Base-by-base conservation (phyloP, 306 rosid species). In the Urtica urens region DNA sequence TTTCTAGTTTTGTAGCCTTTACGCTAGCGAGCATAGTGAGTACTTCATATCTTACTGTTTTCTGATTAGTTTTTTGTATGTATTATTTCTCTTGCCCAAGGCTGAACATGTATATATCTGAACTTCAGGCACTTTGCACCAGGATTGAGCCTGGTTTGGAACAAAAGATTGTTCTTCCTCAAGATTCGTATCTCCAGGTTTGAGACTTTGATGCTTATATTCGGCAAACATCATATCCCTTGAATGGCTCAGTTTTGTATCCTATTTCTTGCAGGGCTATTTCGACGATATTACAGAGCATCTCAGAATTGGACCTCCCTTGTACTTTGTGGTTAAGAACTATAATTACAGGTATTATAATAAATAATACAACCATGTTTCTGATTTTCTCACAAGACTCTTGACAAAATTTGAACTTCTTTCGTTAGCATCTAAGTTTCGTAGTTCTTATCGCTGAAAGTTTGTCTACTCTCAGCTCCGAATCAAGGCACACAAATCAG, bases 171-270 rank as follows among this genome's bases (percentile, higher is more conserved):
- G 95, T 90, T 68, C 95, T 90, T 55, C 96, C 99, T 55, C 78
- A 73, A 63, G 95, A 90, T 49, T 90, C 99, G 20, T 90, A 85
- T 69, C 96, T 90, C 47, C 99, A 90, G 94, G 99, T 90, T 60
- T 57, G 57, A n/a, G n/a, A 46, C 46, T 65, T 25, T 39, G 57
- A 44, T 51, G 55, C 60, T 51, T n/a, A n/a, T n/a, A n/a, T n/a
- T n/a, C n/a, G n/a, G n/a, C n/a, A n/a, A n/a, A n/a, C n/a, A n/a
- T n/a, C n/a, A n/a, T n/a, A 23, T 37, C 54, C 46, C 52, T 25
- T 23, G 19, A 18, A 27, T 29, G 16, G 11, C 40, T 35, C 37
- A 31, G 37, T 7, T 31, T 31, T 31, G 24, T 24, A 63, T 57
- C 54, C 21, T 35, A 28, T 67, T 53, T 41, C 67, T 64, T 69